These are phyloP conservation scores for Potentilla sterilis DNA, from an alignment of 306 rosid genomes.

Conservation along the genomic window DNA sequence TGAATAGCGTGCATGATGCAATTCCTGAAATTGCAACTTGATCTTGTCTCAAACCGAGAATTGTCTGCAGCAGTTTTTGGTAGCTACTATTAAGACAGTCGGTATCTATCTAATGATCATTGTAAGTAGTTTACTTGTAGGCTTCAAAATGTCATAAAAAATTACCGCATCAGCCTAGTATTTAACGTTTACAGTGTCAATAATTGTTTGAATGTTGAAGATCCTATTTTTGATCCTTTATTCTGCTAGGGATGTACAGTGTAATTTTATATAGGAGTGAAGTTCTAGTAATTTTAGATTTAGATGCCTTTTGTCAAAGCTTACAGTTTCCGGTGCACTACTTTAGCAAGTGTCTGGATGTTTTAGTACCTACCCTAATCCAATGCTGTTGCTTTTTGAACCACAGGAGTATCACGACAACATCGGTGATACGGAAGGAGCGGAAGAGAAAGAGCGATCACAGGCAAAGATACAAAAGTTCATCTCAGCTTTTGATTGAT, in stretches of 20 bases:
- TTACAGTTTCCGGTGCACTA: neutral
- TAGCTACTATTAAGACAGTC: neutral
- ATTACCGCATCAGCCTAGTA: neutral
- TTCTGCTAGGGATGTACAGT: neutral
- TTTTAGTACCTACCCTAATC: neutral
- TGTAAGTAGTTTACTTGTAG: neutral
- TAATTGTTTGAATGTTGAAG: neutral
- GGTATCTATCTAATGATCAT: neutral
- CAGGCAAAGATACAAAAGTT: conserved; percentile 81
- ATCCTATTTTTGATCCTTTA: neutral
- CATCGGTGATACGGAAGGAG: conserved; percentile 91
- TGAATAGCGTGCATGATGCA: neutral
- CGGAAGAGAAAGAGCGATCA: conserved; percentile 83
- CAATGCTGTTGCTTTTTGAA: conserved; percentile 10
- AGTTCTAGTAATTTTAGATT: neutral
- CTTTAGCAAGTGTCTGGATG: neutral
- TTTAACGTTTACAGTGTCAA: neutral
- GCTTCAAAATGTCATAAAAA: neutral
- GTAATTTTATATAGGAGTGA: neutral
- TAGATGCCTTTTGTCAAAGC: neutral
- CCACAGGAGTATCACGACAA: conserved; percentile 84
- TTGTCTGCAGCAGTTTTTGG: neutral
- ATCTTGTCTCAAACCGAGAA: neutral
- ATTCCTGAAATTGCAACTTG: neutral
- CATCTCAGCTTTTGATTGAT: conserved; percentile 51